Evolutionary conservation across 2,329 filamentous ascomycete species (phyloP).

Genomic region (Colletotrichum abscissum): DNA sequence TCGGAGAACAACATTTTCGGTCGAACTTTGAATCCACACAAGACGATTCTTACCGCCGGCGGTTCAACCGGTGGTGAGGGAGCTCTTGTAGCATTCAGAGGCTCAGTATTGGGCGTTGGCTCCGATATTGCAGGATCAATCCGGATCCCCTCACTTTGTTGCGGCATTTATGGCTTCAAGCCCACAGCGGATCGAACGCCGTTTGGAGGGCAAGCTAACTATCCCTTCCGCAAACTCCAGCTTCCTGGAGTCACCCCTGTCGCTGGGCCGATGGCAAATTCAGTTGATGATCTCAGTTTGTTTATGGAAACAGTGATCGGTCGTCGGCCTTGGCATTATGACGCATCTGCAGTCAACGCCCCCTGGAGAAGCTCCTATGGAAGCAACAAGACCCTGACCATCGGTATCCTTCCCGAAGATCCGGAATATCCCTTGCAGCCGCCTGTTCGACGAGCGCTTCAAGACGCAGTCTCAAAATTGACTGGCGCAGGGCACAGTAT

Average conservation of each 20-base stretch:
- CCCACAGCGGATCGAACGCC: conserved; percentile 49
- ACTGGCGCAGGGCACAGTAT: conserved; percentile 57
- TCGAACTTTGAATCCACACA: conserved; percentile 70
- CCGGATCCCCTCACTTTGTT: conserved; percentile 55
- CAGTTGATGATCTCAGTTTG: conserved; percentile 51
- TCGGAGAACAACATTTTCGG: conserved; percentile 61
- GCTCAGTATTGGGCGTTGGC: conserved; percentile 54
- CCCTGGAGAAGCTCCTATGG: conserved; percentile 55
- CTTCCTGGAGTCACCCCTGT: conserved; percentile 47
- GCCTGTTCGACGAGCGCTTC: conserved; percentile 57
- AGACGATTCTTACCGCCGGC: conserved; percentile 69
- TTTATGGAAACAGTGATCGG: conserved; percentile 54
- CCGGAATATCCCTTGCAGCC: conserved; percentile 61
- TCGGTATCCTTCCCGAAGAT: conserved; percentile 62
- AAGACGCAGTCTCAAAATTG: conserved; percentile 51
- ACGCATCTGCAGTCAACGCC: conserved; percentile 51
- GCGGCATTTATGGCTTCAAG: conserved; percentile 55
- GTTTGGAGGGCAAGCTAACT: conserved; percentile 17
- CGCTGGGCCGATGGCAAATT: conserved; percentile 55
- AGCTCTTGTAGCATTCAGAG: conserved; percentile 53
- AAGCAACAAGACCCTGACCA: conserved; percentile 45
- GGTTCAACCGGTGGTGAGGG: conserved; percentile 72
- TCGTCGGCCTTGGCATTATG: conserved; percentile 56
- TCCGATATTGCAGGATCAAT: conserved; percentile 57
- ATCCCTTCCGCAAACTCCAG: conserved; percentile 17